Conservation (phyloP, 345 rosid genomes). For the Camelina hispida region DNA sequence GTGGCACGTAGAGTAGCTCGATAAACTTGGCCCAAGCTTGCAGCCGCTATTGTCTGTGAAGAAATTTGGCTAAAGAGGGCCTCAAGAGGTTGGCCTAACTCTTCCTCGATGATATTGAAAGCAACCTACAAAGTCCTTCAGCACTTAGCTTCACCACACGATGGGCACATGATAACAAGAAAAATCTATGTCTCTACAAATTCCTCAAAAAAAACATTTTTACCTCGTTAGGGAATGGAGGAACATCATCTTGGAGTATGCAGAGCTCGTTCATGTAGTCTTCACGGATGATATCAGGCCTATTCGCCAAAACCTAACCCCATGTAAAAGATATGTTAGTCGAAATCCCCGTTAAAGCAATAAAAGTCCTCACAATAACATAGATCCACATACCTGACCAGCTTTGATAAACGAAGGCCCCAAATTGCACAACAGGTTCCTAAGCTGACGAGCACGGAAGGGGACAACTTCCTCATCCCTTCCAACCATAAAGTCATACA, state of each 20-base stretch:
- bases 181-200: not conserved
- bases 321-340: slow-evolving; percentile 18
- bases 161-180: slow-evolving; percentile 25
- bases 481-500: slow-evolving; percentile 85
- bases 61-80: slow-evolving; percentile 86
- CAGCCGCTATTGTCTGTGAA: slow-evolving; percentile 88
- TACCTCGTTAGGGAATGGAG: slow-evolving; percentile 93
- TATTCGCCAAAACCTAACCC: slow-evolving; percentile 83
- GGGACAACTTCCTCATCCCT: slow-evolving; percentile 94
- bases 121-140: slow-evolving; percentile 66
- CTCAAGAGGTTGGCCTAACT: slow-evolving; percentile 88
- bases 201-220: slow-evolving; percentile 20
- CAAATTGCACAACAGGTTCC: slow-evolving; percentile 88
- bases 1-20: slow-evolving; percentile 87
- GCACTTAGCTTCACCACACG: slow-evolving; percentile 30
- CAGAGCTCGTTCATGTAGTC: slow-evolving; percentile 99
- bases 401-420: slow-evolving; percentile 99
- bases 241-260: slow-evolving; percentile 97
- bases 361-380: not conserved
- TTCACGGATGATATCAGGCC: slow-evolving; percentile 95
- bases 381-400: slow-evolving; percentile 70
- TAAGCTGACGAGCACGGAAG: slow-evolving; percentile 87
- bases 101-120: slow-evolving; percentile 90
- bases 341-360: not conserved
- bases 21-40: slow-evolving; percentile 97